Conservation (phyloP, 345 rosid species). For the Hibiscus trionum region DNA sequence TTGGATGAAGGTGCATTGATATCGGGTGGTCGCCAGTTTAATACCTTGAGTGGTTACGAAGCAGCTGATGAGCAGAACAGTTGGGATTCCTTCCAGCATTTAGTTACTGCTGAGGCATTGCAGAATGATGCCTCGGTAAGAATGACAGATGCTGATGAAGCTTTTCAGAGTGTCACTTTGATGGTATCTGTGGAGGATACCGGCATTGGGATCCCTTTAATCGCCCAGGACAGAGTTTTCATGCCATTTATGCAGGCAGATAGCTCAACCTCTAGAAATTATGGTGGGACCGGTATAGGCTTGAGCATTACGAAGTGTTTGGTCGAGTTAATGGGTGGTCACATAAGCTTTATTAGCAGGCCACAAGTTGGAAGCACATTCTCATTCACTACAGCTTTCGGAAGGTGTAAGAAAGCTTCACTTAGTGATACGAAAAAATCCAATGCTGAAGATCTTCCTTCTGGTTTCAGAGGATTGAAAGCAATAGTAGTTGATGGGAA, state of each 20-base stretch:
- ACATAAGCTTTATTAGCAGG: constrained; percentile 66
- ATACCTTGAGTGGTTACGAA: constrained; percentile 83
- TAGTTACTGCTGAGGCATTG: constrained; percentile 41
- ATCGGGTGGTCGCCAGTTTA: constrained; percentile 30
- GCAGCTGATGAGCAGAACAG: constrained; percentile 81
- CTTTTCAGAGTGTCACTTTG: constrained; percentile 47
- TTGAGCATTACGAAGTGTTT: constrained; percentile 93
- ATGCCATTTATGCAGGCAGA: constrained; percentile 98
- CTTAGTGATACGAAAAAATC: constrained; percentile 36
- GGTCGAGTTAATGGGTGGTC: constrained; percentile 92
- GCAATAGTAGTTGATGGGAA: constrained; percentile 79
- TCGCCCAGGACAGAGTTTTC: constrained; percentile 82
- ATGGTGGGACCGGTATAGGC: constrained; percentile 97
- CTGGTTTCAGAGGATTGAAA: constrained; percentile 63
- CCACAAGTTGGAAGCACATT: constrained; percentile 87
- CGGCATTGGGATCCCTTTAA: constrained; percentile 82
- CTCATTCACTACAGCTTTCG: constrained; percentile 61
- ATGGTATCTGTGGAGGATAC: constrained; percentile 91
- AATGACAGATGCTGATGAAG: constrained; percentile 23
- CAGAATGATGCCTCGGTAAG: constrained; percentile 25
- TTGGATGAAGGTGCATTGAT: constrained; percentile 29
- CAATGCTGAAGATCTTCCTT: constrained; percentile 58
- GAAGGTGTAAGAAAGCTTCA: constrained; percentile 36
- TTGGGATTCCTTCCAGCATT: constrained; percentile 77
- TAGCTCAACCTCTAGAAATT: constrained; percentile 84